Evolutionary conservation across 805 yeast species (phyloP).

Genomic region (Teunomyces cretensis): DNA sequence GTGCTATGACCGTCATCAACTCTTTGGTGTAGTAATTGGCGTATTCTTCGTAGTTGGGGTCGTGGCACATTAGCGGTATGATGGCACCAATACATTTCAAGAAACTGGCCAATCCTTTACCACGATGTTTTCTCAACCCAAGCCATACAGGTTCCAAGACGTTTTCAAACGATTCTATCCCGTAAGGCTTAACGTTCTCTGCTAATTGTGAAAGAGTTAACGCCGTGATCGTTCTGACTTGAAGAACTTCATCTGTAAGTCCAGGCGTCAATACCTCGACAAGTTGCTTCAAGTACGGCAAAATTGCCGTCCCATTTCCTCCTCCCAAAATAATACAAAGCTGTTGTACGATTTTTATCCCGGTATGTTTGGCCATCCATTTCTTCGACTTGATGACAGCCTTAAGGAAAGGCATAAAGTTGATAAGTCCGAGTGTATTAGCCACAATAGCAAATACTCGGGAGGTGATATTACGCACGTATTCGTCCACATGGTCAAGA

Average conservation of each 20-base stretch:
- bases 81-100: conserved; percentile 75
- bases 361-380: conserved; percentile 85
- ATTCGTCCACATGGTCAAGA: conserved; percentile 79
- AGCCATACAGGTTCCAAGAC: conserved; percentile 77
- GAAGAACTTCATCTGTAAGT: conserved; percentile 64
- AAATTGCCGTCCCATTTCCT: conserved; percentile 49
- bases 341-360: conserved; percentile 74
- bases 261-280: conserved; percentile 60
- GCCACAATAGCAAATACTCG: conserved; percentile 84
- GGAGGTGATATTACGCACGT: conserved; percentile 72
- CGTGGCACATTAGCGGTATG: conserved; percentile 76
- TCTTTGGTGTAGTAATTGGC: conserved; percentile 76
- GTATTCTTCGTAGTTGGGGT: conserved; percentile 57
- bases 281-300: conserved; percentile 70
- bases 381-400: conserved; percentile 78
- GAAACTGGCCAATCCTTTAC: conserved; percentile 73
- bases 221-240: conserved; percentile 70
- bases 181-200: conserved; percentile 81
- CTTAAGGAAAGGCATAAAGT: conserved; percentile 72
- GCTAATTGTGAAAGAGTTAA: conserved; percentile 73
- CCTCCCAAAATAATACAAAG: conserved; percentile 67
- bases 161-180: conserved; percentile 81
- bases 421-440: conserved; percentile 69
- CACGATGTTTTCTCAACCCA: conserved; percentile 75
- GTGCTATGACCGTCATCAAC: conserved; percentile 59